Evolutionary conservation across 495 filamentous ascomycete genomes (phyloP).

Genomic region (Penicillium roqueforti): DNA sequence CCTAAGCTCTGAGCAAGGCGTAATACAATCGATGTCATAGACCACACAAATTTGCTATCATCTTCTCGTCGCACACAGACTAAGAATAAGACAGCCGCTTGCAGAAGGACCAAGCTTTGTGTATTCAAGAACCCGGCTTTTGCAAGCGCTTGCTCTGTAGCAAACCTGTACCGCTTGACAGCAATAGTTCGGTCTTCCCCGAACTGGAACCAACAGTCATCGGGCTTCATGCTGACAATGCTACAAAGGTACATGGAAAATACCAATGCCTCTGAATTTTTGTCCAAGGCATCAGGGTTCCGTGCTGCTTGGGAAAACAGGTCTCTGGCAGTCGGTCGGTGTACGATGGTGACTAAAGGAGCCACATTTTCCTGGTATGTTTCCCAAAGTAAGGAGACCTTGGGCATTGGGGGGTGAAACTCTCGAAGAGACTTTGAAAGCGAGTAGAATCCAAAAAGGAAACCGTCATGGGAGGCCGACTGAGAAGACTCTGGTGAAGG

Average conservation of each 20-base stretch:
- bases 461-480: slow-evolving; percentile 60
- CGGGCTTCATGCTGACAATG: slow-evolving; percentile 59
- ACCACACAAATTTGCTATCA: slow-evolving; percentile 63
- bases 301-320: slow-evolving; percentile 41
- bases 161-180: slow-evolving; percentile 70
- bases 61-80: slow-evolving; percentile 61
- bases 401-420: slow-evolving; percentile 53
- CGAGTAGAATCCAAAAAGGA: slow-evolving; percentile 66
- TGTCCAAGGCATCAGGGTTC: slow-evolving; percentile 53
- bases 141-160: slow-evolving; percentile 71
- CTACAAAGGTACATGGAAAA: slow-evolving; percentile 78
- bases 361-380: slow-evolving; percentile 68
- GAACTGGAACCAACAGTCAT: slow-evolving; percentile 33
- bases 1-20: slow-evolving; percentile 80
- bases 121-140: slow-evolving; percentile 71
- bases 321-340: slow-evolving; percentile 56
- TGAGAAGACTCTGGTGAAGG: slow-evolving; percentile 53
- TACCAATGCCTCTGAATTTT: slow-evolving; percentile 63
- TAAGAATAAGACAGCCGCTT: slow-evolving; percentile 74
- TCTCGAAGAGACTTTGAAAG: slow-evolving; percentile 44
- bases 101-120: slow-evolving; percentile 68
- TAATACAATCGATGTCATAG: slow-evolving; percentile 64
- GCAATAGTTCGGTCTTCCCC: slow-evolving; percentile 41
- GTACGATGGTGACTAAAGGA: slow-evolving; percentile 64
- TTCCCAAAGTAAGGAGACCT: slow-evolving; percentile 65